Base-by-base conservation (phyloP, 1,284 basidiomycete species). In the Hemileia vastatrix region DNA sequence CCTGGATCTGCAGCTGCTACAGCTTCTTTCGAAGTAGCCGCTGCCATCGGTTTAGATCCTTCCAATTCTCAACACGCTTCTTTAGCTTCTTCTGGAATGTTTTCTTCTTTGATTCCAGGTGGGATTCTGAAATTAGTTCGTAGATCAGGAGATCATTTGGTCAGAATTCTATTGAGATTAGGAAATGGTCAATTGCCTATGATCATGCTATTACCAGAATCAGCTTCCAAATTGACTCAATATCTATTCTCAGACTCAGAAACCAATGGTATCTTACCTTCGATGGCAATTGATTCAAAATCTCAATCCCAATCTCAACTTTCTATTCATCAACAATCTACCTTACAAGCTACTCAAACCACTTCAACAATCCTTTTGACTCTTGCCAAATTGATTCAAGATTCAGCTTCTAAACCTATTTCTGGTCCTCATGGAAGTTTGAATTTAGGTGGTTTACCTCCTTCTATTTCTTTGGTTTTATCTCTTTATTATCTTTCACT, bases 401-500 rank as follows among this genome's bases (percentile, higher is more conserved):
- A 81, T 58, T 73, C 73, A 2, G 71, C 68, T 18, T 62, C 59
- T 3, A 57, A 51, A 6, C 68, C 71, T 2, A 65, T 67, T 4
- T n/a, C n/a, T n/a, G 66, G 64, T 8, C 59, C 68, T 0, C 63
- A 71, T 15, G 67, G 68, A 0, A 64, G 66, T 2, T 52, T 71
- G 9, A 67, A 65, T 18, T 64, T 73, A 24, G 66, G 62, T n/a
- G 73, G 76, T 3, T 74, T 82, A 44, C 79, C 79, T 21, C 74
- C 80, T 8, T 78, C 77, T 15, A 77, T 77, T 23, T 80, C 80
- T 4, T 68, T 83, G 23, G 72, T 80, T 44, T 76, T 84, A n/a
- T 69, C 83, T 43, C 74, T 83, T 45, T 83, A 83, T 69, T 84
- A 84, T 67, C 73, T 83, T 51, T 81, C 83, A 0, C 75, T 83